phyloP scores from a whole-genome alignment of 2,329 filamentous ascomycete genomes.

The Westerdykella aurantiaca region DNA sequence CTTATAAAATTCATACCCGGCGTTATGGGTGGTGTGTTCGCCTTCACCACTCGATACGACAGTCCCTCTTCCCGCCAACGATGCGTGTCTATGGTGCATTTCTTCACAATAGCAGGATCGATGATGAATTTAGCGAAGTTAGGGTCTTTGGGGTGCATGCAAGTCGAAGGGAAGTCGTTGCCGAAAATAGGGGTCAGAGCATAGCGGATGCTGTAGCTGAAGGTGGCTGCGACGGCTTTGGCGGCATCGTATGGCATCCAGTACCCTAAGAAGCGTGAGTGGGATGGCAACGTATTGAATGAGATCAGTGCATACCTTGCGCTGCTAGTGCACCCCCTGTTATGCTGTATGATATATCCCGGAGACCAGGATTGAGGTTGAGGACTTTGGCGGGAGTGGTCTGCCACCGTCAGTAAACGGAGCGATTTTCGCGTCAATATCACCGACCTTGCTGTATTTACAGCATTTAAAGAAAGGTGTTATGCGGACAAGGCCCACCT shows the following conservation, averaged over 20 bases:
- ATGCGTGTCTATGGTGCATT: slow-evolving; percentile 34
- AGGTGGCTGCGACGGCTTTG: slow-evolving; percentile 79
- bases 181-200: slow-evolving; percentile 90
- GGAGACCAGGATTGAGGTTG: slow-evolving; percentile 65
- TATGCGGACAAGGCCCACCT: slow-evolving; percentile 85
- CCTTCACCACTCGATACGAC: slow-evolving; percentile 8
- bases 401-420: slow-evolving; percentile 43
- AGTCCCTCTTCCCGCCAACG: slow-evolving; percentile 29
- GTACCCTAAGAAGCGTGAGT: slow-evolving; percentile 58
- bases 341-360: slow-evolving; percentile 88
- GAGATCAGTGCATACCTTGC: slow-evolving; percentile 59
- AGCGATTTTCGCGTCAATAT: background rate
- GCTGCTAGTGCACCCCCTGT: slow-evolving; percentile 86
- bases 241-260: slow-evolving; percentile 93
- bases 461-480: slow-evolving; percentile 92
- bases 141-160: slow-evolving; percentile 58
- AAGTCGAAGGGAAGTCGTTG: slow-evolving; percentile 67
- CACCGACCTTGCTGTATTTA: slow-evolving; percentile 73
- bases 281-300: background rate
- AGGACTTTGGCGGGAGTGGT: slow-evolving; percentile 80
- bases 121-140: slow-evolving; percentile 51
- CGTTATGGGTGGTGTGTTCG: slow-evolving; percentile 1
- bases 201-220: slow-evolving; percentile 77
- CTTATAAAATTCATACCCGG: slow-evolving; percentile 11
- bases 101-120: slow-evolving; percentile 33